These are phyloP conservation scores for Metrosideros polymorpha DNA, from an alignment of 441 rosid species.

Conservation along the genomic window DNA sequence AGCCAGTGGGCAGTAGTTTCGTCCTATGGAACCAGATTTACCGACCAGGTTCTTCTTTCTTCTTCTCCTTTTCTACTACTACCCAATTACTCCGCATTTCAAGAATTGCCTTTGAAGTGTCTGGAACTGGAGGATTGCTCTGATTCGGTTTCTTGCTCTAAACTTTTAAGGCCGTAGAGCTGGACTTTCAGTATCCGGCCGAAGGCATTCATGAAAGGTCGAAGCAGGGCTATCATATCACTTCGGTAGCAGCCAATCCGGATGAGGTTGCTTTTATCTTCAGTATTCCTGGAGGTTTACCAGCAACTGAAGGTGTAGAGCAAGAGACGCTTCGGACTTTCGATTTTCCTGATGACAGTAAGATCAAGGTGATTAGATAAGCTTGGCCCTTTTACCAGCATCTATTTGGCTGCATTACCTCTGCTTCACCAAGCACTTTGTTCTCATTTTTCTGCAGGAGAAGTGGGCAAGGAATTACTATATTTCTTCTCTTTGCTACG, in stretches of 20 bases:
- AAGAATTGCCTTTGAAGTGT: background rate
- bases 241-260: background rate
- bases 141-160: background rate
- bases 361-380: background rate
- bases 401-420: background rate
- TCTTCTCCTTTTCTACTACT: background rate
- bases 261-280: slow-evolving; percentile 11
- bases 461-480: slow-evolving; percentile 12
- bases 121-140: background rate
- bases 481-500: slow-evolving; percentile 6
- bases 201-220: slow-evolving; percentile 10
- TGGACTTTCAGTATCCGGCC: slow-evolving; percentile 11
- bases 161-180: slow-evolving; percentile 1
- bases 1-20: slow-evolving; percentile 2
- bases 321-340: slow-evolving; percentile 10
- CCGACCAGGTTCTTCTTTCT: background rate
- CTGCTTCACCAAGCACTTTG: background rate
- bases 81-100: background rate
- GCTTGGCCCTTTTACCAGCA: background rate
- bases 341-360: background rate
- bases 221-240: slow-evolving; percentile 6
- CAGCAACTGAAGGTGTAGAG: background rate
- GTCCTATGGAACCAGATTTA: background rate
- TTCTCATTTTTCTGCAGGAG: slow-evolving; percentile 5
- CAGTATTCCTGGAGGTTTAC: slow-evolving; percentile 2